A percentile compares a stretch with the other conserved stretches of the same genome.
Evolutionary conservation across 768 basidiomycete species (phyloP).

Genomic region (Inosperma sp.): DNA sequence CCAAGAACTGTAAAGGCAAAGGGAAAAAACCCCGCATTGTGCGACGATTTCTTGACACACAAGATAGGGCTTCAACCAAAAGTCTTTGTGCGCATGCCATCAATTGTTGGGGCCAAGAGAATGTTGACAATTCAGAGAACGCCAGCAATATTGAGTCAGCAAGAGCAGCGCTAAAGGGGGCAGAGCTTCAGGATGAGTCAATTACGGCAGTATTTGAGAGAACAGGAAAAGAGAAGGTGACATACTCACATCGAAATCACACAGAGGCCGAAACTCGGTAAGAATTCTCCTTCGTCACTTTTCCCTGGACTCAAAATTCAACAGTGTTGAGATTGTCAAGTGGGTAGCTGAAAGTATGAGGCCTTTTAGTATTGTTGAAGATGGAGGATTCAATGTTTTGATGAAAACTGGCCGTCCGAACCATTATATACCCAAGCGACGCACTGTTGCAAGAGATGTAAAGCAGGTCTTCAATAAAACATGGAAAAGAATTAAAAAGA

Average conservation of each 20-base stretch:
- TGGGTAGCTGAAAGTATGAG: conserved; percentile 33
- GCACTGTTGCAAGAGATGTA: conserved; percentile 31
- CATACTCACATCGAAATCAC: conserved; percentile 18
- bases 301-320: not conserved
- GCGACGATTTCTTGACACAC: conserved; percentile 6
- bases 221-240: conserved; percentile 12
- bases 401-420: conserved; percentile 33
- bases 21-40: conserved; percentile 3
- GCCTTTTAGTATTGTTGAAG: conserved; percentile 32
- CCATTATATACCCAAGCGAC: conserved; percentile 30
- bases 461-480: conserved; percentile 19
- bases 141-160: conserved; percentile 2
- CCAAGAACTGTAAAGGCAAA: conserved; percentile 3
- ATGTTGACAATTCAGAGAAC: not conserved
- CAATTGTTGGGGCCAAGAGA: conserved; percentile 7
- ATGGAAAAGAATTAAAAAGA: not conserved
- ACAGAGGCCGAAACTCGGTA: conserved; percentile 16
- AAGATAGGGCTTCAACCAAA: conserved; percentile 3
- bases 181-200: conserved; percentile 6
- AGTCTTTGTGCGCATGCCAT: conserved; percentile 3
- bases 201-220: conserved; percentile 7
- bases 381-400: conserved; percentile 26
- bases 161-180: conserved; percentile 4
- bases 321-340: conserved; percentile 29
- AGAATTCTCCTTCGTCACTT: not conserved